phyloP scores from a whole-genome alignment of 352 stramenopile species.

The Globisporangium lucens region DNA sequence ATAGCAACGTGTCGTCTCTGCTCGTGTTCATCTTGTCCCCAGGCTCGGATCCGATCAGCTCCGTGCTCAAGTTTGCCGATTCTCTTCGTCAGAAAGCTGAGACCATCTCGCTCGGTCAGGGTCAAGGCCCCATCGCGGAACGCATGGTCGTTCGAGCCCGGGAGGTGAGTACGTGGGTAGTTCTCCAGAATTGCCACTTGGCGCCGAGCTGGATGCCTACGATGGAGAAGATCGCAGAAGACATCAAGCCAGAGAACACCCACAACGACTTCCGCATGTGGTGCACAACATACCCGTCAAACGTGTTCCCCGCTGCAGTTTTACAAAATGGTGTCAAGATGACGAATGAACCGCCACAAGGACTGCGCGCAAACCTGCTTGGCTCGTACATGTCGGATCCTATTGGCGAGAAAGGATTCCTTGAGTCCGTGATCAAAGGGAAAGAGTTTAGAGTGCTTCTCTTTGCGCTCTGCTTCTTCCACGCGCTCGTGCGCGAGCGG shows the following conservation, averaged over 20 bases:
- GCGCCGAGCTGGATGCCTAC: constrained; percentile 91
- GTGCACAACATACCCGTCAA: constrained; percentile 93
- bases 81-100: constrained; percentile 69
- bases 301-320: constrained; percentile 91
- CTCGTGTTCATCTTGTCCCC: constrained; percentile 93
- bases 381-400: constrained; percentile 91
- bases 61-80: constrained; percentile 89
- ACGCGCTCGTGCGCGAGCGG: constrained; percentile 92
- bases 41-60: constrained; percentile 89
- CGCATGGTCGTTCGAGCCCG: constrained; percentile 82
- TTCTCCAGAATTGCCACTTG: constrained; percentile 91
- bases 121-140: constrained; percentile 90
- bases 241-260: constrained; percentile 77
- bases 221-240: constrained; percentile 91
- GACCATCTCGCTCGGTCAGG: constrained; percentile 91
- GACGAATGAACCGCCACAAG: constrained; percentile 93
- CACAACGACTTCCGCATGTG: constrained; percentile 91
- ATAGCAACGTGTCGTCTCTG: constrained; percentile 82
- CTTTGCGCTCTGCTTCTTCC: constrained; percentile 90
- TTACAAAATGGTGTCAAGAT: constrained; percentile 97
- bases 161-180: constrained; percentile 87
- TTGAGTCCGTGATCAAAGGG: constrained; percentile 75
- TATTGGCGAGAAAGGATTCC: constrained; percentile 87
- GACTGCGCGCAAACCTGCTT: constrained; percentile 89
- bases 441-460: constrained; percentile 86